Evolutionary conservation across 371 early-diverging fungal genomes (phyloP), one percentile per base, ranked within the genome.

Genomic region (Vairimorpha ceranae): DNA sequence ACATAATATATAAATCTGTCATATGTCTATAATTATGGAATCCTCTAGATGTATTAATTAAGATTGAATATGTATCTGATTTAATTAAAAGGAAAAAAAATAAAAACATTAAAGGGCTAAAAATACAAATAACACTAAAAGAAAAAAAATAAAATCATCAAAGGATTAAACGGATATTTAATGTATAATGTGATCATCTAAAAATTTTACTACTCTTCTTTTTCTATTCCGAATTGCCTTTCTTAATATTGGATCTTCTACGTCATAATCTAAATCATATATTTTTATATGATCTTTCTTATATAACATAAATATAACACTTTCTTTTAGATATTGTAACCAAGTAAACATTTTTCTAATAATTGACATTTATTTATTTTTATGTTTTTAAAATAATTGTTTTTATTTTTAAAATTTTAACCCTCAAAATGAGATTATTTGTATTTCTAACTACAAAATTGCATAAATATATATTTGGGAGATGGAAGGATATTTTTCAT

Each of bases 21-120:
- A 51, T 74, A 6, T 74, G 74, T 27, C 74, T 43, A 48, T 74
- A 74, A 61, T 74, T 74, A 12, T 48, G 38, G 33, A 60, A 74
- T 3, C 64, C 61, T 52, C 21, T 4, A 1, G 74, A 74, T 27
- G 63, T 21, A 35, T 74, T 74, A 25, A 74, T 17, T 27, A 74
- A 30, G 32, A 74, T 66, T 30, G 67, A 56, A 64, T 64, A 65
- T 17, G 64, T 41, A 7, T 41, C 41, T 15, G 15, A 10, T 41
- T 41, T 41, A 15, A 41, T 15, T 7, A 41, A 41, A 7, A 41
- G 15, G n/a, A n/a, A n/a, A 41, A 41, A 10, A 41, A 41, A 41
- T 15, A 41, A 41, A 15, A 41, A 41, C 7, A 41, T 41, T 15
- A 41, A 10, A 41, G 41, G 41, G 10, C 41, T 10, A 41, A 41